Conservation (phyloP, 2,329 filamentous ascomycete genomes). For the Coniella lustricola region DNA sequence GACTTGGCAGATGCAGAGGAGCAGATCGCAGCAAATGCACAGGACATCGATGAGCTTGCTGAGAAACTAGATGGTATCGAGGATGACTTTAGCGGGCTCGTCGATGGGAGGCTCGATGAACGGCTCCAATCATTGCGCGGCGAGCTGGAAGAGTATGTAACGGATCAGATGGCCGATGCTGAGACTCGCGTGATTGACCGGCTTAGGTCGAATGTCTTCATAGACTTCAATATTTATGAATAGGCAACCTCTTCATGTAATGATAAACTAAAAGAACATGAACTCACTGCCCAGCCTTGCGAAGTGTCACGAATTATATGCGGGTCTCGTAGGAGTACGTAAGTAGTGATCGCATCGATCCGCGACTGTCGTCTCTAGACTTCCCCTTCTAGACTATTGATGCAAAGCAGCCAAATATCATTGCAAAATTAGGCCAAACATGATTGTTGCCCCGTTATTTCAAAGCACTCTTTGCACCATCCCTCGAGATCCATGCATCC, state of each 20-base stretch:
- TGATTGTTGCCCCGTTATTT: no score
- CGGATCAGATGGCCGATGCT: background rate
- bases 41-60: slow-evolving; percentile 1
- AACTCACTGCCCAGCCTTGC: no score
- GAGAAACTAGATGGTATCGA: background rate
- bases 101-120: slow-evolving; percentile 1
- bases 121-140: background rate
- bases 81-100: background rate
- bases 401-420: no score
- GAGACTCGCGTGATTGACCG: slow-evolving; percentile 4
- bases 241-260: background rate
- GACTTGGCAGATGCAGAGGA: background rate
- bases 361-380: no score
- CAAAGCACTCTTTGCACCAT: no score
- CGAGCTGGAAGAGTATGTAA: slow-evolving; percentile 6
- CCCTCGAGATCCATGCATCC: no score
- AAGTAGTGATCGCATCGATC: no score
- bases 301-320: no score
- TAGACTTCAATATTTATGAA: slow-evolving; percentile 11
- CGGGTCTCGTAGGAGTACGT: no score
- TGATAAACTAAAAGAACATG: no score
- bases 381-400: no score
- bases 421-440: no score
- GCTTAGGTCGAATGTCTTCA: slow-evolving; percentile 1
- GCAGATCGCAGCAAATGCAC: background rate